Evolutionary conservation across 192 early-diverging fungal genomes (phyloP), one percentile per base, ranked within the genome.

Genomic region (Ambispora gerdemannii): DNA sequence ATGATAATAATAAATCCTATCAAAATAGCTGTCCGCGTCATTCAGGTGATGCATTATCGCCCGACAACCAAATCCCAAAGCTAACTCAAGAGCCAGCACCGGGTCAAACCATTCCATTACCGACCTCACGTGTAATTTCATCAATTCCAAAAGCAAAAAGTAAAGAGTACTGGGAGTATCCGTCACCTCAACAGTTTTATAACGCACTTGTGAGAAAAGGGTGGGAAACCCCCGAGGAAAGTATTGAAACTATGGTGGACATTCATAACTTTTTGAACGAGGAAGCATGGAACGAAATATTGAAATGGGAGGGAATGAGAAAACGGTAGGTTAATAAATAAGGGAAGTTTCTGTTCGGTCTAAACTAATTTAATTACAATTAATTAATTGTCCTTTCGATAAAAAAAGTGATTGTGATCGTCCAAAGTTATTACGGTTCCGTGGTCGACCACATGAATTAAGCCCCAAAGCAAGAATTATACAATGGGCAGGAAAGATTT

Each of bases 201-300:
- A 92, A 92, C 67, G 93, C 93, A 1, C 80, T 93, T 22, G 86
- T 86, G 22, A 83, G 92, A n/a, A 93, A 95, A 58, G 88, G 90
- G 35, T 91, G 89, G 91, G 85, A 92, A 30, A 90, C 92, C 0
- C 93, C 93, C 7, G 92, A 91, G 66, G 85, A 88, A 49, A 85
- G 89, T 36, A 83, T 95, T 43, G 90, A 92, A 55, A 87, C 88
- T 1, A 96, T 98, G 91, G 96, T 98, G 0, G 90, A 94, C 71
- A 98, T 98, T 75, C 96, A 98, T 78, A 98, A 98, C 74, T 95
- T 94, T 69, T 83, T 98, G 72, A 98, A 98, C 75, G 96, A 98
- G 73, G 90, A 88, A 62, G 92, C 92, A 35, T 98, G 96, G 96
- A 79, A 88, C 38, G 94, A 98, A 77, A 91, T 98, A 34, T 76